Evolutionary conservation across 371 early-diverging fungal species (phyloP).

Genomic region (Mortierella sp.): DNA sequence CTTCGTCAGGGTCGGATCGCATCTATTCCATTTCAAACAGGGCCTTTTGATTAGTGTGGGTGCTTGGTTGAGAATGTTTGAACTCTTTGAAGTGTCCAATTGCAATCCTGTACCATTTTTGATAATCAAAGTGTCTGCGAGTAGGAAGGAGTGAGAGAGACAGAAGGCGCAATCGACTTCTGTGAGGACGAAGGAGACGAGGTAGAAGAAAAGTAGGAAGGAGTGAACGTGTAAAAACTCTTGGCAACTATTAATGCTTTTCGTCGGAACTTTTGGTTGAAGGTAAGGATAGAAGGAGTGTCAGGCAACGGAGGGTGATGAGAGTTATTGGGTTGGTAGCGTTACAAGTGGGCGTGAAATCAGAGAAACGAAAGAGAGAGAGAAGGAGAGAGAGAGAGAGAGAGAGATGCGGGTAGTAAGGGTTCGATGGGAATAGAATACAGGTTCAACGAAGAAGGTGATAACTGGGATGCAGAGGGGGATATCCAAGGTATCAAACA

Average conservation of each 20-base stretch:
- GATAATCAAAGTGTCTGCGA: neutral
- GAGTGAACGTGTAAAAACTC: neutral
- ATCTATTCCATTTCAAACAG: slow-evolving; percentile 19
- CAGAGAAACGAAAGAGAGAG: neutral
- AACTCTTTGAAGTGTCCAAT: neutral
- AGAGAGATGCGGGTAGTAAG: neutral
- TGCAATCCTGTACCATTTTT: neutral
- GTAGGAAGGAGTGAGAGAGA: neutral
- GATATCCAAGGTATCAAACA: neutral
- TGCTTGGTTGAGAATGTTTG: neutral
- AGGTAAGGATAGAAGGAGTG: too few relatives aligned
- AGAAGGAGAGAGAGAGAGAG: neutral
- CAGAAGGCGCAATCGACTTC: too few relatives aligned
- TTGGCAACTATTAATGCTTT: neutral
- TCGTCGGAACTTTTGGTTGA: too few relatives aligned
- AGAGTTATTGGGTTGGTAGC: neutral
- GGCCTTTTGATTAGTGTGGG: neutral
- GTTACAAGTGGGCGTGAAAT: neutral
- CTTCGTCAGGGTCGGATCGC: slow-evolving; percentile 60
- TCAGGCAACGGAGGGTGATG: neutral
- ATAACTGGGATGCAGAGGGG: neutral
- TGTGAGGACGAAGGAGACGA: neutral
- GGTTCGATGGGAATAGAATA: neutral
- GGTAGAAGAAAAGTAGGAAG: neutral
- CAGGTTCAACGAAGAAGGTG: neutral